Conservation (phyloP, 2,329 filamentous ascomycete species). For the Fusarium clavum region DNA sequence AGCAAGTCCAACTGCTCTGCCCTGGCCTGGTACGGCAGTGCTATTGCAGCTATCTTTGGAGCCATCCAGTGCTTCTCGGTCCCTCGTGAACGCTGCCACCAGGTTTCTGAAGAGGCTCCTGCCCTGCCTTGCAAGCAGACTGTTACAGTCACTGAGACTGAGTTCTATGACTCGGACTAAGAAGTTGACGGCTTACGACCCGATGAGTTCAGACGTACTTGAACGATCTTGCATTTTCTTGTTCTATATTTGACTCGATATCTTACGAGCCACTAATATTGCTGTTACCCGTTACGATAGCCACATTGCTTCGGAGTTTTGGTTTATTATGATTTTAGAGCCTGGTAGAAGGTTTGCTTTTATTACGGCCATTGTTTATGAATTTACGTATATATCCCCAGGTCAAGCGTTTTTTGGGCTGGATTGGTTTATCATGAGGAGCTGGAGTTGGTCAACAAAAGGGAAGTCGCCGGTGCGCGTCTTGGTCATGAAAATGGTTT, state of each 20-base stretch:
- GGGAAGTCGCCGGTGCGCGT: neutral
- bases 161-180: conserved; percentile 45
- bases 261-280: conserved; percentile 1
- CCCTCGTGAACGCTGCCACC: conserved; percentile 48
- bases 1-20: conserved; percentile 69
- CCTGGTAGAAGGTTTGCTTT: conserved; percentile 3
- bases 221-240: neutral
- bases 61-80: conserved; percentile 71
- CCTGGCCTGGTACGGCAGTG: conserved; percentile 73
- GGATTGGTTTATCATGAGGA: neutral
- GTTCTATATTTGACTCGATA: conserved; percentile 4
- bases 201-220: neutral
- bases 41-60: conserved; percentile 66
- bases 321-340: conserved; percentile 14
- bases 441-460: conserved; percentile 18
- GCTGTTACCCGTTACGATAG: conserved; percentile 1
- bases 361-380: conserved; percentile 15
- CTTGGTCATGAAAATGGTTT: conserved; percentile 6
- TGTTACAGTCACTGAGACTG: conserved; percentile 48
- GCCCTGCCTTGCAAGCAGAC: conserved; percentile 32
- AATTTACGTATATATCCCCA: conserved; percentile 27
- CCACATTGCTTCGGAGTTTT: conserved; percentile 18
- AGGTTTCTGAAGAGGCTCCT: conserved; percentile 48
- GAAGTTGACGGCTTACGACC: neutral
- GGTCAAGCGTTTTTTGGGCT: conserved; percentile 19